Conservation (phyloP, 108 stramenopile genomes). For the Skeletonema potamos region DNA sequence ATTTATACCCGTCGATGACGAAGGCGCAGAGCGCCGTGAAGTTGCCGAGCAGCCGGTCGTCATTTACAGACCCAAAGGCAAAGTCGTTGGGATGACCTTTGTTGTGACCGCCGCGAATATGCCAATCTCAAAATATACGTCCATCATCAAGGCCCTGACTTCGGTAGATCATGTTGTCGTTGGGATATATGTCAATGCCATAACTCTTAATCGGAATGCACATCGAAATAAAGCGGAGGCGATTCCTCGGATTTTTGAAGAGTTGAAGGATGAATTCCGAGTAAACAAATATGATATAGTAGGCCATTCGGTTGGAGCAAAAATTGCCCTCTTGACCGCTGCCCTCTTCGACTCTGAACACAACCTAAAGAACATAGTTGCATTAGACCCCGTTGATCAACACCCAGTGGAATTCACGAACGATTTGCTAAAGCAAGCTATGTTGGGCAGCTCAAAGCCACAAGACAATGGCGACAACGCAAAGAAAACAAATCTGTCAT, state of each 20-base stretch:
- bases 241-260: slow-evolving; percentile 16
- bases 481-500: slow-evolving; percentile 9
- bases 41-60: slow-evolving; percentile 18
- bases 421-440: background rate
- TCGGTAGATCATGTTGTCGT: slow-evolving; percentile 23
- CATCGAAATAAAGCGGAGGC: slow-evolving; percentile 23
- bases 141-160: slow-evolving; percentile 15
- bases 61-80: slow-evolving; percentile 24
- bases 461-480: background rate
- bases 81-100: slow-evolving; percentile 20
- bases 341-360: slow-evolving; percentile 21
- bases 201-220: slow-evolving; percentile 11
- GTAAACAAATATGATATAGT: slow-evolving; percentile 30
- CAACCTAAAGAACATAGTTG: slow-evolving; percentile 15
- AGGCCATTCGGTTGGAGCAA: slow-evolving; percentile 27
- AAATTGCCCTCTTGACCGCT: slow-evolving; percentile 28
- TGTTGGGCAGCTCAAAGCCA: background rate
- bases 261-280: slow-evolving; percentile 18
- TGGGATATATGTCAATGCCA: slow-evolving; percentile 18
- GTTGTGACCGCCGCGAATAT: slow-evolving; percentile 33
- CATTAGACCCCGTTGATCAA: slow-evolving; percentile 40
- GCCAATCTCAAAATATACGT: slow-evolving; percentile 29
- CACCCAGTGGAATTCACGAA: slow-evolving; percentile 35
- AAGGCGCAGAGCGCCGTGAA: slow-evolving; percentile 18
- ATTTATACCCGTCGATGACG: slow-evolving; percentile 23